phyloP scores from a whole-genome alignment of 2,329 filamentous ascomycete species.

The Stachybotrys echinatus region DNA sequence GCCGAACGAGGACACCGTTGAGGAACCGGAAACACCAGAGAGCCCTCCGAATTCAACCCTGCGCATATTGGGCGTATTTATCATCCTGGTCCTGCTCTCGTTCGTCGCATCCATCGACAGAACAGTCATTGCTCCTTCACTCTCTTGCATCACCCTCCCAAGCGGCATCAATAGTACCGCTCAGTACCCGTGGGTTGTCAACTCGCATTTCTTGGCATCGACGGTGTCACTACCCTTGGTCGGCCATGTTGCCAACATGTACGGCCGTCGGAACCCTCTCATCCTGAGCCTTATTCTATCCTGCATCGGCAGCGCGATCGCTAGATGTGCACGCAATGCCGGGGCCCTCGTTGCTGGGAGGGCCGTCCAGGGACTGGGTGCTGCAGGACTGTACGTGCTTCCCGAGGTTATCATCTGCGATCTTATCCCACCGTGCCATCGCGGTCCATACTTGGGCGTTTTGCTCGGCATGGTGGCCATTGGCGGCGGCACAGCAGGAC shows the following conservation, averaged over 20 bases:
- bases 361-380: slow-evolving; percentile 35
- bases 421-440: slow-evolving; percentile 39
- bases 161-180: neutral
- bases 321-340: neutral
- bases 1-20: no score
- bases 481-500: slow-evolving; percentile 25
- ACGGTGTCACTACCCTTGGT: neutral
- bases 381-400: slow-evolving; percentile 12
- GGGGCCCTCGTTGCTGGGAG: neutral
- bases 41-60: no score
- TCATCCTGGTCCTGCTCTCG: no score
- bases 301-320: neutral
- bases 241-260: neutral
- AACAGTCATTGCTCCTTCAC: no score
- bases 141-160: no score
- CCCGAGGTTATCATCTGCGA: slow-evolving; percentile 29
- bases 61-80: no score
- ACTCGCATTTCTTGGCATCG: neutral
- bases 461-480: slow-evolving; percentile 21
- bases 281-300: neutral
- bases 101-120: no score
- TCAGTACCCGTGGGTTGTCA: neutral
- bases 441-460: slow-evolving; percentile 32
- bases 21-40: no score
- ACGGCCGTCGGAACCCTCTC: neutral